Conservation (phyloP, 768 basidiomycete genomes). For the Pulveroboletus sp. region DNA sequence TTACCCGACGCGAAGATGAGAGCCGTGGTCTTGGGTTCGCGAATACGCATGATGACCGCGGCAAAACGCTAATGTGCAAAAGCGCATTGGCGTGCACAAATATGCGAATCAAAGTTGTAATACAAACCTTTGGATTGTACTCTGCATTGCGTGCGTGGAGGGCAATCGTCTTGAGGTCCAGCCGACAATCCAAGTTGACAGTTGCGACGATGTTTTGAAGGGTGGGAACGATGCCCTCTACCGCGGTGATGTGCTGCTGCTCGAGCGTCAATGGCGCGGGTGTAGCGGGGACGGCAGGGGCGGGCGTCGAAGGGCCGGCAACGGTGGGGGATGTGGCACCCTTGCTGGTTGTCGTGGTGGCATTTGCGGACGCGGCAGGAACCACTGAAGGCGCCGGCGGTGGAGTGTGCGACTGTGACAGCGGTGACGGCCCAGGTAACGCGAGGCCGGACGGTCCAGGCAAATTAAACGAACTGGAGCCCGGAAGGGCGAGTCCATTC, state of each 20-base stretch:
- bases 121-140: conserved; percentile 99
- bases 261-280: conserved; percentile 78
- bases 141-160: conserved; percentile 97
- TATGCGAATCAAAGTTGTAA: conserved; percentile 30
- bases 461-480: conserved; percentile 44
- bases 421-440: conserved; percentile 55
- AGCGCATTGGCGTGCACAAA: conserved; percentile 60
- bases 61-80: conserved; percentile 92
- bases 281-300: conserved; percentile 57
- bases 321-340: conserved; percentile 37
- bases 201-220: conserved; percentile 99
- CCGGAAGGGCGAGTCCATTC: conserved; percentile 58
- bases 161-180: conserved; percentile 98
- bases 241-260: conserved; percentile 93
- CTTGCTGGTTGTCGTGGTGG: conserved; percentile 32
- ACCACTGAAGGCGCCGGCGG: conserved; percentile 24
- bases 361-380: conserved; percentile 14
- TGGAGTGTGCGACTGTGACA: conserved; percentile 42
- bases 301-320: conserved; percentile 58
- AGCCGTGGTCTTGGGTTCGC: conserved; percentile 99
- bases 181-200: conserved; percentile 93
- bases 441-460: conserved; percentile 43
- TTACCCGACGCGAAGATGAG: conserved; percentile 99
- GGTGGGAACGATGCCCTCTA: conserved; percentile 98
- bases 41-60: conserved; percentile 99